A percentile compares a stretch with the other conserved stretches of the same genome.
These are phyloP conservation scores for Trichoderma endophyticum DNA, from an alignment of 2,329 filamentous ascomycete species.

Conservation along the genomic window DNA sequence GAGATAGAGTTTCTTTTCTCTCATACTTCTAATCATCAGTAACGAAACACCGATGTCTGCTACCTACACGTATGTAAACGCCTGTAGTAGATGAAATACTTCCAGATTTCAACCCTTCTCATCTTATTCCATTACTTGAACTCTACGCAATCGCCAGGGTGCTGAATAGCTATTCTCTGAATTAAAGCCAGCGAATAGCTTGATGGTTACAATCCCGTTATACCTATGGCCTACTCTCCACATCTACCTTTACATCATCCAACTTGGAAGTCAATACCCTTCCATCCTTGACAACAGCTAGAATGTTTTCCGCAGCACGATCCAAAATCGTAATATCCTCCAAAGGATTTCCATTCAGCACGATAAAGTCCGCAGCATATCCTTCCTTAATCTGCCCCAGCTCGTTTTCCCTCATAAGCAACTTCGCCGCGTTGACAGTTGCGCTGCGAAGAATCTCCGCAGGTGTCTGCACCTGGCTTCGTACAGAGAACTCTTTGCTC, in stretches of 20 bases:
- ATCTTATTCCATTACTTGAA: no score
- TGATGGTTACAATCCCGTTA: fast-evolving
- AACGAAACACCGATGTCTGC: neutral
- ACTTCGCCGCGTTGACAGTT: conserved; percentile 46
- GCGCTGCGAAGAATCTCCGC: conserved; percentile 28
- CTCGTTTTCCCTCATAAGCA: conserved; percentile 43
- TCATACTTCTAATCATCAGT: neutral
- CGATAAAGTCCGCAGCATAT: conserved; percentile 46
- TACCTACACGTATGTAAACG: no score
- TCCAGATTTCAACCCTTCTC: no score
- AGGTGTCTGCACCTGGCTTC: conserved; percentile 23
- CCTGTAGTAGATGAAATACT: no score
- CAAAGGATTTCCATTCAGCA: conserved; percentile 24
- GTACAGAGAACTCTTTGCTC: conserved; percentile 31
- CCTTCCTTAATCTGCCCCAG: conserved; percentile 50
- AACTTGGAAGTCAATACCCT: neutral
- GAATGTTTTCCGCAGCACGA: conserved; percentile 42
- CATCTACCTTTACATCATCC: neutral
- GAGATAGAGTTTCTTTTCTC: neutral
- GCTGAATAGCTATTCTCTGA: no score
- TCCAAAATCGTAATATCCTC: neutral
- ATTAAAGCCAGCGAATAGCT: no score
- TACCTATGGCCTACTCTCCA: neutral
- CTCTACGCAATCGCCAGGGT: no score
- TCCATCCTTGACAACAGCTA: conserved; percentile 54